Evolutionary conservation across 805 yeast species (phyloP).

Genomic region (Kodamaea nitidulidarum): DNA sequence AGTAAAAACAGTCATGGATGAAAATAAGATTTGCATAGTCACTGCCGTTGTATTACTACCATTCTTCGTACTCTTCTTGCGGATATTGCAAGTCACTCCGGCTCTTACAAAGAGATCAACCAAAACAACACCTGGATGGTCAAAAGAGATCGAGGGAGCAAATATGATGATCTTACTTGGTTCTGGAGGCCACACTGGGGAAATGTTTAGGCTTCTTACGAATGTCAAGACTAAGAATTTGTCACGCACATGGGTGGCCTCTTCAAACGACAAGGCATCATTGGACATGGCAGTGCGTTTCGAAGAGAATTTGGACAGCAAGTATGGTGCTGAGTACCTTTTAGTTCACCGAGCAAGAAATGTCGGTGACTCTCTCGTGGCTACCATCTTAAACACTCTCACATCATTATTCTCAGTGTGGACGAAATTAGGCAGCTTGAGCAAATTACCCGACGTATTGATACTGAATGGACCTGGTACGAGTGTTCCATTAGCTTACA

Average conservation of each 20-base stretch:
- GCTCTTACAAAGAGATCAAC: constrained; percentile 1
- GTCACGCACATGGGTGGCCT: constrained; percentile 37
- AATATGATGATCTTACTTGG: constrained; percentile 68
- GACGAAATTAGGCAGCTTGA: constrained; percentile 21
- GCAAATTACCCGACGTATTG: constrained; percentile 40
- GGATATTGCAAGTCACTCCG: constrained; percentile 25
- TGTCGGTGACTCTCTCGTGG: constrained; percentile 52
- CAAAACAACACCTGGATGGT: not conserved
- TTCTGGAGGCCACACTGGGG: constrained; percentile 97
- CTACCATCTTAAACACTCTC: constrained; percentile 46
- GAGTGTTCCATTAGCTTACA: constrained; percentile 62
- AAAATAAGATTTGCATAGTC: constrained; percentile 15
- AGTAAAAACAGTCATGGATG: constrained; percentile 1
- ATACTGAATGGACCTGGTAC: constrained; percentile 82
- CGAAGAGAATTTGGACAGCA: constrained; percentile 23
- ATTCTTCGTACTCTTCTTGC: constrained; percentile 16
- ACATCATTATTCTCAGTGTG: constrained; percentile 31
- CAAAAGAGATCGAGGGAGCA: constrained; percentile 7
- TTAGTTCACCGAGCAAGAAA: constrained; percentile 53
- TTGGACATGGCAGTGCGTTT: constrained; percentile 34
- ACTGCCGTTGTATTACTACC: constrained; percentile 19
- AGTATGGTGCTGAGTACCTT: constrained; percentile 18
- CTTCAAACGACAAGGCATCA: constrained; percentile 53
- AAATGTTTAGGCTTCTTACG: constrained; percentile 70
- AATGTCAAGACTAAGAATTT: constrained; percentile 30